phyloP scores from a whole-genome alignment of 2,329 filamentous ascomycete species.

The Bipolaris victoriae region DNA sequence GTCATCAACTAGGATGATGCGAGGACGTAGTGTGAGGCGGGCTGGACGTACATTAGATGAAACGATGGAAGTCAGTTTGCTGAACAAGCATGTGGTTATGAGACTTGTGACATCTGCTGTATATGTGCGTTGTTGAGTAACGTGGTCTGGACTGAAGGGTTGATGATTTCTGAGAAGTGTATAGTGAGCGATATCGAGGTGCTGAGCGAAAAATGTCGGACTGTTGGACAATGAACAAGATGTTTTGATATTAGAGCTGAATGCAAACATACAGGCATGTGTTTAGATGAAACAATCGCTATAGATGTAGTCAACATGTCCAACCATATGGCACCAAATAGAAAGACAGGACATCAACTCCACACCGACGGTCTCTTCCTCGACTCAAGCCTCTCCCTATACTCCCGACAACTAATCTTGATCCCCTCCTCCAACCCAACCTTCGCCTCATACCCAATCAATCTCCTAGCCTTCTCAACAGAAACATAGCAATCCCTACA shows the following conservation, averaged over 20 bases:
- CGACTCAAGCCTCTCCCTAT: constrained; percentile 3
- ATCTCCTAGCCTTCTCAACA: constrained; percentile 57
- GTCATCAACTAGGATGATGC: constrained; percentile 50
- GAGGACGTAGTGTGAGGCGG: background rate
- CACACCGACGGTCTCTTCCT: constrained; percentile 1
- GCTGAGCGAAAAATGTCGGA: too few relatives aligned
- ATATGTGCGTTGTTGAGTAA: too few relatives aligned
- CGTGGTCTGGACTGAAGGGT: background rate
- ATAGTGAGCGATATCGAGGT: too few relatives aligned
- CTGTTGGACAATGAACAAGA: too few relatives aligned
- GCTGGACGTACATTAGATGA: background rate
- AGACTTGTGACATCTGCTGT: background rate
- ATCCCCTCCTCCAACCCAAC: constrained; percentile 61
- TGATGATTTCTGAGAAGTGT: background rate
- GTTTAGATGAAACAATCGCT: too few relatives aligned
- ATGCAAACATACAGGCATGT: too few relatives aligned
- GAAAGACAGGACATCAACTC: background rate
- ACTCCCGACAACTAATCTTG: constrained; percentile 33
- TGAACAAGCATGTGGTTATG: background rate
- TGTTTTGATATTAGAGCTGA: too few relatives aligned
- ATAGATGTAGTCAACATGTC: too few relatives aligned
- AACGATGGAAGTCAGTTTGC: background rate
- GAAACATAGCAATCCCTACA: constrained; percentile 60
- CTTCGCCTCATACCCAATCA: constrained; percentile 61
- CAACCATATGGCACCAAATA: background rate